Conservation (phyloP, 441 rosid species). For the Adansonia grandidieri region DNA sequence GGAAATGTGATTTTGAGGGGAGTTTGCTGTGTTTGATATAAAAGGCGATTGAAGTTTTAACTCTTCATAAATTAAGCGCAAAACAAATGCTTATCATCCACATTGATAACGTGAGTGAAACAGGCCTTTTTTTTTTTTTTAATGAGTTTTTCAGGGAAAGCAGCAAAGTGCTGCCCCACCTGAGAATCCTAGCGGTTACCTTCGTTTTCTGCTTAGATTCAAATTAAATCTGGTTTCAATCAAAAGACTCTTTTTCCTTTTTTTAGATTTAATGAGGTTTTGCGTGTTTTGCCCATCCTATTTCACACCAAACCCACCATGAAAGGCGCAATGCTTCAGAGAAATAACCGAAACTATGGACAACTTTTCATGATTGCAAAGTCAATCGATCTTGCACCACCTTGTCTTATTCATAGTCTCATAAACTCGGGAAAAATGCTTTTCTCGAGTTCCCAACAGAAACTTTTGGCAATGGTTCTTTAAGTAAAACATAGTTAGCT, state of each 20-base stretch:
- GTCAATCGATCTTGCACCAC: not conserved
- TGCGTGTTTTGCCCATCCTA: slow-evolving; percentile 21
- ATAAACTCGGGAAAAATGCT: not conserved
- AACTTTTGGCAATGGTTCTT: not conserved
- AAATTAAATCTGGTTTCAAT: not conserved
- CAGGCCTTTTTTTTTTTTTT: slow-evolving; percentile 3
- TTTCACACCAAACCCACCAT: slow-evolving; percentile 21
- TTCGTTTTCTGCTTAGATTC: slow-evolving; percentile 19
- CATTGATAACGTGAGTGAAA: slow-evolving; percentile 51
- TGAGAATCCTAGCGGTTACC: slow-evolving; percentile 19
- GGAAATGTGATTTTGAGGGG: not conserved
- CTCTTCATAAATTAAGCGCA: not conserved
- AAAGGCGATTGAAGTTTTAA: not conserved
- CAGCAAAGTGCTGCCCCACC: not conserved
- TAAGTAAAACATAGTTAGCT: not conserved
- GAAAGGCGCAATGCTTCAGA: slow-evolving; percentile 9
- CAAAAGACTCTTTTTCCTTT: not conserved
- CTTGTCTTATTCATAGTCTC: not conserved
- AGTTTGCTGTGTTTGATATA: not conserved
- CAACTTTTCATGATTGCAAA: slow-evolving; percentile 3
- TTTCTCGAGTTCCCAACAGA: slow-evolving; percentile 1
- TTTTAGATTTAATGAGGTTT: not conserved
- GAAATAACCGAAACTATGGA: slow-evolving; percentile 11
- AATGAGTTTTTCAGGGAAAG: not conserved
- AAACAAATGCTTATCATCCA: slow-evolving; percentile 19